These are phyloP conservation scores for Penicillium steckii DNA, from an alignment of 495 filamentous ascomycete species.

Conservation along the genomic window DNA sequence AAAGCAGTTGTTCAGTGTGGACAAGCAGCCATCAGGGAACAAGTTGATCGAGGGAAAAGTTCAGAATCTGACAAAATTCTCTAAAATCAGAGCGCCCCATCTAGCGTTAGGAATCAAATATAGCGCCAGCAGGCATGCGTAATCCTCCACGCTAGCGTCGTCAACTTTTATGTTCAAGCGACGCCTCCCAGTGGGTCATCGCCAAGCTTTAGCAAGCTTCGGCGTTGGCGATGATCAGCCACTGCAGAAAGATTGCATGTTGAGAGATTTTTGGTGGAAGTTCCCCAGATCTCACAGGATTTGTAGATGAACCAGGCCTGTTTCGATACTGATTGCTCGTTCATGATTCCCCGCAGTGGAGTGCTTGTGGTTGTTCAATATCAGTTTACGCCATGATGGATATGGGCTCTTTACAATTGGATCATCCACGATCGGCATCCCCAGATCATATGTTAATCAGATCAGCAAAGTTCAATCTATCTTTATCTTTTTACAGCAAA, in stretches of 20 bases:
- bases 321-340: neutral
- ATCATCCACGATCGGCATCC: neutral
- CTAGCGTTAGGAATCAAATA: conserved; percentile 10
- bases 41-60: neutral
- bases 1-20: neutral
- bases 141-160: conserved; percentile 29
- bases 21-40: neutral
- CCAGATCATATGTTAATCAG: neutral
- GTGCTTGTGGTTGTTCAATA: too few relatives aligned
- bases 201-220: conserved; percentile 26
- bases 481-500: too few relatives aligned
- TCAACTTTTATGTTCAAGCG: conserved; percentile 19
- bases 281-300: neutral
- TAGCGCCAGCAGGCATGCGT: conserved; percentile 19
- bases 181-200: conserved; percentile 7
- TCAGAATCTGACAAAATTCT: neutral
- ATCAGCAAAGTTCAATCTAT: too few relatives aligned
- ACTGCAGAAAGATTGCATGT: neutral
- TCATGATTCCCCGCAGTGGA: neutral
- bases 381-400: neutral
- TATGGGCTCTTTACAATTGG: too few relatives aligned
- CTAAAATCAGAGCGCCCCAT: neutral
- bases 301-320: neutral
- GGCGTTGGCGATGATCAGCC: neutral
- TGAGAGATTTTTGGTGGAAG: too few relatives aligned